A percentile compares a stretch with the other conserved stretches of the same genome.
These are phyloP conservation scores for Candida neerlandica DNA, from an alignment of 1,139 yeast species.

Conservation along the genomic window DNA sequence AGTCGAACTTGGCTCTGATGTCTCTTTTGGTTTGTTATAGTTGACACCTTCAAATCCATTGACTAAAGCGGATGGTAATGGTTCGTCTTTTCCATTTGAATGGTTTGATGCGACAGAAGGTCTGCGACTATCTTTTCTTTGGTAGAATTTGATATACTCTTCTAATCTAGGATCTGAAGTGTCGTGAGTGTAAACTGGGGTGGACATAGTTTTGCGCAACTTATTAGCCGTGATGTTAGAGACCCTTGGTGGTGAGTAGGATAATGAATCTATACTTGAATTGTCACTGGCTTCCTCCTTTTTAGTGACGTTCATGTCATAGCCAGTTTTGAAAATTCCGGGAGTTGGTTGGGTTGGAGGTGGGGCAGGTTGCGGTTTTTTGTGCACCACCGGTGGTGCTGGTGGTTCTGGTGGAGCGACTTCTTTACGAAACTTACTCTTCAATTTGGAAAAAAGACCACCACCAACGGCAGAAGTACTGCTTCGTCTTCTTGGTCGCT, in stretches of 20 bases:
- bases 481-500: conserved; percentile 20
- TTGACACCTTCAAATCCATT: conserved; percentile 21
- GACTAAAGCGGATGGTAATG: conserved; percentile 49
- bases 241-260: conserved; percentile 6
- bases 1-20: conserved; percentile 9
- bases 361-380: background rate
- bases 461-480: conserved; percentile 24
- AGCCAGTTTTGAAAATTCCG: conserved; percentile 13
- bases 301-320: conserved; percentile 13
- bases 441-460: conserved; percentile 42
- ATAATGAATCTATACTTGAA: background rate
- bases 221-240: background rate
- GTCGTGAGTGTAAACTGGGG: conserved; percentile 17
- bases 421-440: conserved; percentile 33
- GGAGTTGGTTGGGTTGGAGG: conserved; percentile 5
- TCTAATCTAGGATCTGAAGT: conserved; percentile 55
- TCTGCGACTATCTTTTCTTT: conserved; percentile 33
- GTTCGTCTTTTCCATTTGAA: conserved; percentile 9
- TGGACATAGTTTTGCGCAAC: conserved; percentile 20
- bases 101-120: conserved; percentile 18
- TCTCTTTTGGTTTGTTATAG: conserved; percentile 12
- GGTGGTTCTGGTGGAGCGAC: conserved; percentile 9
- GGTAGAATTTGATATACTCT: conserved; percentile 57
- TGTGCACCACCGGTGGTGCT: conserved; percentile 9
- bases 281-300: background rate